Conservation (phyloP, 2,329 filamentous ascomycete species). For the Malbranchea zuffiana region DNA sequence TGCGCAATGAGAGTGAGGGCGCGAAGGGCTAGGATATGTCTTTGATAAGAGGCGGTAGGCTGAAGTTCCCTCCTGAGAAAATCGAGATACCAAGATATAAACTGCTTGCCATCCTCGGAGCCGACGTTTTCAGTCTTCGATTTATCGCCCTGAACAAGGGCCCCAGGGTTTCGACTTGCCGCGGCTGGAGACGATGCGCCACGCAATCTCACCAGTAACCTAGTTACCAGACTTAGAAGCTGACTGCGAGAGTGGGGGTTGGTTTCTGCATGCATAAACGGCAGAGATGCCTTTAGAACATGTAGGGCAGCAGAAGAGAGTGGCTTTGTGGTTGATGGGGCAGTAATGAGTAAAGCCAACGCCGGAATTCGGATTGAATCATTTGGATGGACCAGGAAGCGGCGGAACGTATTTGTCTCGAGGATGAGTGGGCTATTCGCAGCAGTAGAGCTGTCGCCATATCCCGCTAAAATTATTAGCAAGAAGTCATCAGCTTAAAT, state of each 20-base stretch:
- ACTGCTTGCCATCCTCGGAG: conserved; percentile 27
- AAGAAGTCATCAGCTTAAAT: background rate
- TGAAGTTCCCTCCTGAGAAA: conserved; percentile 66
- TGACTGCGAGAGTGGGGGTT: conserved; percentile 81
- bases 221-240: conserved; percentile 60
- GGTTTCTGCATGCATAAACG: conserved; percentile 66
- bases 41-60: conserved; percentile 77
- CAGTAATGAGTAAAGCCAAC: conserved; percentile 67
- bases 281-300: conserved; percentile 54
- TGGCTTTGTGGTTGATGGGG: conserved; percentile 61
- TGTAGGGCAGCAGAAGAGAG: conserved; percentile 53
- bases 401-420: conserved; percentile 27
- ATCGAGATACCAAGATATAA: conserved; percentile 61
- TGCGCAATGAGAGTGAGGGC: conserved; percentile 56
- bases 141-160: no score
- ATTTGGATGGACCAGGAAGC: conserved; percentile 39
- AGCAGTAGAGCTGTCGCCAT: conserved; percentile 9
- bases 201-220: conserved; percentile 64
- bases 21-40: conserved; percentile 71
- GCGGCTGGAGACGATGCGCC: no score
- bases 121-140: conserved; percentile 1
- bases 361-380: conserved; percentile 65
- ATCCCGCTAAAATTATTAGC: conserved; percentile 4
- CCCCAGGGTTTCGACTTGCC: no score
- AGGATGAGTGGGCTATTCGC: conserved; percentile 21